Evolutionary conservation across 1,139 yeast species (phyloP), one percentile per base, ranked within the genome.

Genomic region (Yamadazyma kanchanaburiensis): DNA sequence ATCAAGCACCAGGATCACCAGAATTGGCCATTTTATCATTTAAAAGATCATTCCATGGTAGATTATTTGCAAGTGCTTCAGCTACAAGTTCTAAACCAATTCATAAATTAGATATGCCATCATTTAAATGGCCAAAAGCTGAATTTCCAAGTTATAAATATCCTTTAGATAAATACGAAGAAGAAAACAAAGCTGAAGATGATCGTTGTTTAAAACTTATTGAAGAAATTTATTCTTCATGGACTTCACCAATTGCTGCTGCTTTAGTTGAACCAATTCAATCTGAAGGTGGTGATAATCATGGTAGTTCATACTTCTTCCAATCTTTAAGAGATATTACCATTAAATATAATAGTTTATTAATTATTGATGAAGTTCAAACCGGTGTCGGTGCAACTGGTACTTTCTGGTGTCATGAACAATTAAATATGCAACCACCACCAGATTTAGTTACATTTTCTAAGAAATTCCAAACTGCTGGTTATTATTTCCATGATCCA

Each of bases 111-210:
- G 94, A 83, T 53, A 75, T 83, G 56, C 94, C 94, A 37, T 74
- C 88, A 11, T 83, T 83, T 64, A 74, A 81, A 46, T 83, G 94
- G 94, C 94, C 94, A 51, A 81, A 80, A 58, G 91, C 94, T 26
- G 77, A 82, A 43, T 84, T 79, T 68, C 94, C 94, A 36, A 51
- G 72, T 27, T 77, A 81, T 60, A 64, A 77, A 58, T 84, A 84
- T 55, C 94, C 94, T 37, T 69, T 82, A 45, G 82, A 72, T 35
- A 62, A 69, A 37, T 53, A 75, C 51, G 72, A 48, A 28, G 75
- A 63, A 26, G 75, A 56, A 45, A 83, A 83, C 64, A 60, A 60
- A 30, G 59, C 61, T 27, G 91, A 83, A 58, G 94, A 83, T 56
- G 67, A 66, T 40, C 68, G 85, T 50, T 80, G 89, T 54, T 70